Evolutionary conservation across 2,329 filamentous ascomycete species (phyloP).

Genomic region (Trichoderma sp.): DNA sequence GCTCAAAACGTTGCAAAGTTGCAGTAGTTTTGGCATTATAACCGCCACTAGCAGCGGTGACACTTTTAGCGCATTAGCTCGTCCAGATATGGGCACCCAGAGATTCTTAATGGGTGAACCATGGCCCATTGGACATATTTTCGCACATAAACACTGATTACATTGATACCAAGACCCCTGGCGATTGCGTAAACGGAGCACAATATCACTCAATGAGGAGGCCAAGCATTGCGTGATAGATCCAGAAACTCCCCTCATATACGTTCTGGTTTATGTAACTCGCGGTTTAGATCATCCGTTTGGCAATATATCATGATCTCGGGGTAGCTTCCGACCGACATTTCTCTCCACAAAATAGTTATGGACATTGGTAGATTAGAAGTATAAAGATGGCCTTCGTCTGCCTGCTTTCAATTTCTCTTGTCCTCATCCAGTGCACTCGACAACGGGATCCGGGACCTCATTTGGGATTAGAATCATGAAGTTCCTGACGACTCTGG

Average conservation of each 20-base stretch:
- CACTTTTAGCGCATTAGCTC: not conserved
- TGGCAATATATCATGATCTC: not conserved
- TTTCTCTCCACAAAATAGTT: not conserved
- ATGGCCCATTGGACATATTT: not conserved
- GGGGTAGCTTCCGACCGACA: not conserved
- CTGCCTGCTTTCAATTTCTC: not conserved
- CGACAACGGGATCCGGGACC: not conserved
- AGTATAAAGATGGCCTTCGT: not conserved
- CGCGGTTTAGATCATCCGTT: not conserved
- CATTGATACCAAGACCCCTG: not conserved
- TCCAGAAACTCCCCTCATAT: not conserved
- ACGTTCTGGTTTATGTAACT: not conserved
- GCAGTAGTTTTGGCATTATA: not conserved
- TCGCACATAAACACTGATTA: not conserved
- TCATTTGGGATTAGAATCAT: not conserved
- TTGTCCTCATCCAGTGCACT: not conserved
- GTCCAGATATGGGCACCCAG: not conserved
- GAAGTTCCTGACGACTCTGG: not conserved
- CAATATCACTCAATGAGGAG: conserved; percentile 15
- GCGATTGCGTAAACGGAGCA: conserved; percentile 2
- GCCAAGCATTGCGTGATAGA: not conserved
- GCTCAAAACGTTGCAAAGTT: not conserved
- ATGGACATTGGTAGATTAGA: not conserved
- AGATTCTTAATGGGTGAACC: not conserved
- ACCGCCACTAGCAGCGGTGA: not conserved